Conservation (phyloP, 495 filamentous ascomycete species). For the Aspergillus cristatus region DNA sequence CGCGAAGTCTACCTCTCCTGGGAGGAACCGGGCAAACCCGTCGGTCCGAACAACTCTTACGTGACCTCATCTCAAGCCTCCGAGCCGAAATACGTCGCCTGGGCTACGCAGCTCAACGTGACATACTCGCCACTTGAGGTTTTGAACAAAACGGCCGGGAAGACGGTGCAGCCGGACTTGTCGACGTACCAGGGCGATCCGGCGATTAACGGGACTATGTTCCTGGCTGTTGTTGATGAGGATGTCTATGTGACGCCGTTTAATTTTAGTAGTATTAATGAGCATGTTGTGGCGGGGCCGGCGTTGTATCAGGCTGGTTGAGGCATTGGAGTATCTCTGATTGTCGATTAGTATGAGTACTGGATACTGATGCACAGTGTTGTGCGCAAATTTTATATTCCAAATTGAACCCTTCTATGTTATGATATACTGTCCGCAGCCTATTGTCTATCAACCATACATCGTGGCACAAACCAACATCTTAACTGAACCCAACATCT, state of each 20-base stretch:
- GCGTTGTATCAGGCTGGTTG: conserved; percentile 77
- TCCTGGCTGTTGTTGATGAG: conserved; percentile 64
- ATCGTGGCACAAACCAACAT: too few species aligned
- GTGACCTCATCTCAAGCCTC: conserved; percentile 55
- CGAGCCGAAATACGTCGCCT: conserved; percentile 57
- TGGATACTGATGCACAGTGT: too few species aligned
- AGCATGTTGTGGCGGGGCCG: conserved; percentile 64
- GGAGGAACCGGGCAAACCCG: conserved; percentile 59
- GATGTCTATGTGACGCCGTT: conserved; percentile 65
- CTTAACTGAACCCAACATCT: too few species aligned
- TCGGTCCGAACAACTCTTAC: conserved; percentile 80
- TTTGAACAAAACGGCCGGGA: conserved; percentile 21
- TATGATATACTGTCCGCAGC: too few species aligned
- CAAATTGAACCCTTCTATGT: too few species aligned
- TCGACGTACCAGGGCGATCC: conserved; percentile 57
- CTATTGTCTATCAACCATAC: too few species aligned
- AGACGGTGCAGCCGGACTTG: conserved; percentile 57
- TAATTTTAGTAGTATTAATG: conserved; percentile 64
- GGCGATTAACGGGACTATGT: conserved; percentile 71
- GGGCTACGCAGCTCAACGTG: conserved; percentile 73
- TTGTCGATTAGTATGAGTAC: too few species aligned
- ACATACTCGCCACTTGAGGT: conserved; percentile 65
- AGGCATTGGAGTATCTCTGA: conserved; percentile 2
- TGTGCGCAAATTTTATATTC: too few species aligned
- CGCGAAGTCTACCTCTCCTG: conserved; percentile 61